These are phyloP conservation scores for Eragrostis tef DNA, from an alignment of 202 grass and related monocot genomes.

Conservation along the genomic window DNA sequence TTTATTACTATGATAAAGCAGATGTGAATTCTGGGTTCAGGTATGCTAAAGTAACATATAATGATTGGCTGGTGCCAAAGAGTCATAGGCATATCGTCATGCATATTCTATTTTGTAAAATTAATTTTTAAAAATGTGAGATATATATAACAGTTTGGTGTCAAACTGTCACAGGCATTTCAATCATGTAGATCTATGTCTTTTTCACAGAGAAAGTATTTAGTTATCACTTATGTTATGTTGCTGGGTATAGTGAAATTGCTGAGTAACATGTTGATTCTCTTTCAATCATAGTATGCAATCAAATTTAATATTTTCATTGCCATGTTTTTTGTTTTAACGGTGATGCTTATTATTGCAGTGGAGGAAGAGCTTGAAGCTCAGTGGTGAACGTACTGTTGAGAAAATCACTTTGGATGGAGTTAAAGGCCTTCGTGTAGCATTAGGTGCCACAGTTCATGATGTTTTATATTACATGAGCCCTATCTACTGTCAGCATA, in stretches of 20 bases:
- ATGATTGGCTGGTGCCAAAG: slow-evolving; percentile 8
- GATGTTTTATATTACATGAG: slow-evolving; percentile 99
- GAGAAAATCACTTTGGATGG: slow-evolving; percentile 96
- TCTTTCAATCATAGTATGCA: slow-evolving; percentile 30
- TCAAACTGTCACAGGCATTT: neutral
- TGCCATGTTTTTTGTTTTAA: slow-evolving; percentile 40
- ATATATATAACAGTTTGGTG: neutral
- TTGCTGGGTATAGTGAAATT: slow-evolving; percentile 15
- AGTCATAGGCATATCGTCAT: neutral
- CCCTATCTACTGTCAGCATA: slow-evolving; percentile 96
- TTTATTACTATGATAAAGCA: slow-evolving; percentile 14
- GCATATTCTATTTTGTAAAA: slow-evolving; percentile 6
- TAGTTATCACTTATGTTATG: neutral
- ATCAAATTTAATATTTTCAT: slow-evolving; percentile 4
- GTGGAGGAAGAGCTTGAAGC: slow-evolving; percentile 93
- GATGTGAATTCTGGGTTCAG: slow-evolving; percentile 5
- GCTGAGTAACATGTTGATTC: slow-evolving; percentile 15
- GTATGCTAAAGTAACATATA: neutral
- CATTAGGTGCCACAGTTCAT: slow-evolving; percentile 90
- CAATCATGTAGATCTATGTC: neutral
- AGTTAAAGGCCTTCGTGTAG: slow-evolving; percentile 84
- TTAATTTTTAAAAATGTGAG: slow-evolving; percentile 16
- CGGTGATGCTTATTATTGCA: slow-evolving; percentile 50
- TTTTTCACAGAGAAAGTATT: slow-evolving; percentile 11
- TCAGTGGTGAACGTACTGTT: slow-evolving; percentile 85